Base-by-base conservation (phyloP, 1,284 basidiomycete genomes). In the Rhodotorula sp. region DNA sequence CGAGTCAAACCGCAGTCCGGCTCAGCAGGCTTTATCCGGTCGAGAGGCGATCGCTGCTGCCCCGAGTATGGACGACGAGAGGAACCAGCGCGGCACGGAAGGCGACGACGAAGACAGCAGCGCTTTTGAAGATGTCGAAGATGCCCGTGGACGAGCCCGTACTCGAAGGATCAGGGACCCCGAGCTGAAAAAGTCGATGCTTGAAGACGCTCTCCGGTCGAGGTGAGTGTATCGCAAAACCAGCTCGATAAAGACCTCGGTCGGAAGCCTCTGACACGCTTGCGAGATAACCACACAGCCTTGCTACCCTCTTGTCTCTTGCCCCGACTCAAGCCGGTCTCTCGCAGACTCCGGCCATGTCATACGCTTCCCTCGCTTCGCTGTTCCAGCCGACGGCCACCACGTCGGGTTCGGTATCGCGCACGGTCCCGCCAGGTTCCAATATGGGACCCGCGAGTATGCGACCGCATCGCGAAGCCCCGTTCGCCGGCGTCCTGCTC, bases 181-280 rank as follows among this genome's bases (percentile, higher is more conserved):
- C 1, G 67, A 68, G 26, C 56, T 69, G 23, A 68, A 67, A 56
- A 56, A 60, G 31, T 62, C 58, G 23, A 59, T 74, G 64, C 64
- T 71, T 49, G 72, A 74, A 43, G 72, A 74, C 7, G 72, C 72
- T 18, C 52, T 74, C 26, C 28, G 72, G 31, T 64, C 64, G n/a
- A 70, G 69, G 72, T 70, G 48, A 43, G 66, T 26, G 45, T 31
- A 1, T 48, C 26, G 1, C 16, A 10, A 15, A 18, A 26, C 26
- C 47, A 3, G 8, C 48, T 21, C 5, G 50, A 48, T 5, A 26
- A 45, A 34, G 48, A 47, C 3, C 45, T 43, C 38, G 38, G 38
- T 43, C 38, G 38, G 38, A 43, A 43, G 38, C 12, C 38, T 50
- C 23, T 50, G 16, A 5, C 15, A 18, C 18, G 0, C 21, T 7